A percentile compares a stretch with the other conserved stretches of the same genome.
Conservation (phyloP, 305 asterid species). For the Fraxinus nigra region DNA sequence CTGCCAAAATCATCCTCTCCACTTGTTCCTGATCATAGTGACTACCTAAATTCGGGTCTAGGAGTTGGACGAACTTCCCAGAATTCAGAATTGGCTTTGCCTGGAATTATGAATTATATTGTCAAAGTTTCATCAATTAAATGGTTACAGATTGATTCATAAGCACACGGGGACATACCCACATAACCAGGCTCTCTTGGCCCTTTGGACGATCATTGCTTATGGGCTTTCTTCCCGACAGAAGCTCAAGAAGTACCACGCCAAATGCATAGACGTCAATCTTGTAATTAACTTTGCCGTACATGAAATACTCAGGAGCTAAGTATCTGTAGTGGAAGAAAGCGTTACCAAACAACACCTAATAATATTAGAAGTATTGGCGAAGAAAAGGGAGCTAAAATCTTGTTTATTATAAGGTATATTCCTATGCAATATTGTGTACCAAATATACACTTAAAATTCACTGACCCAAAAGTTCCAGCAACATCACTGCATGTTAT, state of each 20-base stretch:
- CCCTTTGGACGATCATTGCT: conserved; percentile 78
- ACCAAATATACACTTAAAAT: neutral
- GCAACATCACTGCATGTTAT: conserved; percentile 80
- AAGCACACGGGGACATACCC: conserved; percentile 57
- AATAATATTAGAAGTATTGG: neutral
- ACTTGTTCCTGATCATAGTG: conserved; percentile 55
- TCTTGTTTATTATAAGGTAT: neutral
- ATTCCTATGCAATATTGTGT: neutral
- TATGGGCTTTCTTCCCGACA: conserved; percentile 92
- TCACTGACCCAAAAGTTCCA: conserved; percentile 84
- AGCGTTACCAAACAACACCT: neutral
- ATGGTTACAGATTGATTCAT: neutral
- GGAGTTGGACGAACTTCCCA: conserved; percentile 52
- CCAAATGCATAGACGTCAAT: conserved; percentile 94
- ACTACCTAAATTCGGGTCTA: conserved; percentile 64
- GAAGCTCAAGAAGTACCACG: conserved; percentile 93
- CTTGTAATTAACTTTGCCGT: conserved; percentile 89
- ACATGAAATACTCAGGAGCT: conserved; percentile 99
- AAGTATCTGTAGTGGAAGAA: conserved; percentile 51
- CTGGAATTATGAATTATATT: conserved; percentile 35
- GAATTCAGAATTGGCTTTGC: conserved; percentile 75
- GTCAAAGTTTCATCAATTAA: neutral
- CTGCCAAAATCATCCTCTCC: conserved; percentile 83
- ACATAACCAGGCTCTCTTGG: conserved; percentile 94
- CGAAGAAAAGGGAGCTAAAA: neutral